These are phyloP conservation scores for Beauveria sp. DNA, from an alignment of 2,329 filamentous ascomycete genomes.

Conservation along the genomic window DNA sequence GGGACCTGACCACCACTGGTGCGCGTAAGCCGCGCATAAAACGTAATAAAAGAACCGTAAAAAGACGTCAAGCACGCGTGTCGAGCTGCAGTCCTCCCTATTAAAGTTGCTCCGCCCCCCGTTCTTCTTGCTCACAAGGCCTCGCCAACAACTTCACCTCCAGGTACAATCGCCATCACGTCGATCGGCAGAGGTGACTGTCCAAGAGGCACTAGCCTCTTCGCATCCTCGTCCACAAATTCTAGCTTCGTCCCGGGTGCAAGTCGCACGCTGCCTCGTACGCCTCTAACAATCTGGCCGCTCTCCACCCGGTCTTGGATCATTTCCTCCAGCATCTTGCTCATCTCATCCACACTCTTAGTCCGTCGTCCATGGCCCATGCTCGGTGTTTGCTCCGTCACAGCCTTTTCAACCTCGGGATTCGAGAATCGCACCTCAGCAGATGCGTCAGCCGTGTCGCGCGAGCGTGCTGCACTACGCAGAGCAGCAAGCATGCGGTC, in stretches of 20 bases:
- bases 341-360: conserved; percentile 84
- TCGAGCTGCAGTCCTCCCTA: neutral
- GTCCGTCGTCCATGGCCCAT: conserved; percentile 41
- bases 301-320: conserved; percentile 79
- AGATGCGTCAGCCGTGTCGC: conserved; percentile 64
- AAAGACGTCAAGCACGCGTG: neutral
- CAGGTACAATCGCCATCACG: conserved; percentile 2
- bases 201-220: conserved; percentile 31
- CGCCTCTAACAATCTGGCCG: conserved; percentile 61
- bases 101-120: neutral
- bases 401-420: conserved; percentile 17
- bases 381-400: conserved; percentile 18
- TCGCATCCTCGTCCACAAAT: conserved; percentile 24
- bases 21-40: neutral
- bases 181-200: conserved; percentile 26
- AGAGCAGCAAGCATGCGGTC: conserved; percentile 87
- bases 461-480: conserved; percentile 74
- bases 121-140: conserved; percentile 14
- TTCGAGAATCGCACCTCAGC: conserved; percentile 24
- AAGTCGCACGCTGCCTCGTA: conserved; percentile 59
- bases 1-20: neutral
- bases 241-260: conserved; percentile 37
- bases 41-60: neutral
- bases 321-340: conserved; percentile 90
- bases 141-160: conserved; percentile 20